Evolutionary conservation across 1,284 basidiomycete species (phyloP).

Genomic region (Pisolithus thermaeus): DNA sequence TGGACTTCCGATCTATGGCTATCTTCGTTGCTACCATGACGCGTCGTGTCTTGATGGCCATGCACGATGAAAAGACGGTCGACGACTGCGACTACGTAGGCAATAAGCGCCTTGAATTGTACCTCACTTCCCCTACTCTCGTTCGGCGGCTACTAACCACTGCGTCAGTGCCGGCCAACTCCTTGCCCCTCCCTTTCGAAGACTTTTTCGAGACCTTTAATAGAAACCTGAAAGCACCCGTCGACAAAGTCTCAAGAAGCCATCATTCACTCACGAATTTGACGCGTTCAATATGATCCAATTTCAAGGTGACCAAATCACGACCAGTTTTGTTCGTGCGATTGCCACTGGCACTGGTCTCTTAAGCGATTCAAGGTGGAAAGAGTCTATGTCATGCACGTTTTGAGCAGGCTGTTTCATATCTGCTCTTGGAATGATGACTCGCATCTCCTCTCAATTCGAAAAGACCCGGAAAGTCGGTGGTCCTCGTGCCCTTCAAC

Average conservation of each 20-base stretch:
- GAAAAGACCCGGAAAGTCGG: conserved; percentile 99
- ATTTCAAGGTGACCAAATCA: conserved; percentile 93
- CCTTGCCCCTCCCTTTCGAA: conserved; percentile 92
- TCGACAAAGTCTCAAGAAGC: conserved; percentile 98
- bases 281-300: conserved; percentile 94
- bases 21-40: conserved; percentile 99
- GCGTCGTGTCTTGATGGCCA: conserved; percentile 90
- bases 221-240: conserved; percentile 89
- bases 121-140: conserved; percentile 28
- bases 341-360: conserved; percentile 99
- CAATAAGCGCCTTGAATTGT: conserved; percentile 98
- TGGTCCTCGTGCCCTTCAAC: conserved; percentile 94
- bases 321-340: conserved; percentile 92
- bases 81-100: conserved; percentile 99
- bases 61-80: conserved; percentile 95
- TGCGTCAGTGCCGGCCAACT: conserved; percentile 85
- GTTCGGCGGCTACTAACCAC: conserved; percentile 10
- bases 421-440: conserved; percentile 99
- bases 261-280: conserved; percentile 93
- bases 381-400: conserved; percentile 97
- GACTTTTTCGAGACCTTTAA: conserved; percentile 99
- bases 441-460: conserved; percentile 96
- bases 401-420: conserved; percentile 96
- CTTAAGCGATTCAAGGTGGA: conserved; percentile 99
- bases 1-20: conserved; percentile 93